Percentiles rank a stretch among this genome's conserved stretches.
phyloP scores from a whole-genome alignment of 495 filamentous ascomycete genomes.

The Physcia stellaris region DNA sequence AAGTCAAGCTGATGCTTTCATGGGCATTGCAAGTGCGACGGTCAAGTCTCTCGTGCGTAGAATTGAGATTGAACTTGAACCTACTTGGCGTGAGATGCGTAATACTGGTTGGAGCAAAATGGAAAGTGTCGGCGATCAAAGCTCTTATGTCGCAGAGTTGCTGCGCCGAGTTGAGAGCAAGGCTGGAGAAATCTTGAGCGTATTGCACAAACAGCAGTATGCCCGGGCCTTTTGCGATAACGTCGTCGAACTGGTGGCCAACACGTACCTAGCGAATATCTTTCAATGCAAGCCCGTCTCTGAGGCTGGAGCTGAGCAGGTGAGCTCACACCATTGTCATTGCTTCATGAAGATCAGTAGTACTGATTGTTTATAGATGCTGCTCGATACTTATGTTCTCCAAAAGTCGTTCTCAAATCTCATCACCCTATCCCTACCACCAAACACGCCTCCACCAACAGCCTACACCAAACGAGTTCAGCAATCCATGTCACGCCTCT shows the following conservation, averaged over 20 bases:
- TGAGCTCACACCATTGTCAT: too few relatives aligned
- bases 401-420: conserved; percentile 68
- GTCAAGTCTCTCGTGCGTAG: conserved; percentile 71
- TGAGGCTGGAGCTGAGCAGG: conserved; percentile 92
- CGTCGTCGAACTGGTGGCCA: conserved; percentile 71
- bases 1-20: conserved; percentile 85
- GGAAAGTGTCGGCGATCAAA: conserved; percentile 91
- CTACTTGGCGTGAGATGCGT: conserved; percentile 91
- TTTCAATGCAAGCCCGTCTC: conserved; percentile 82
- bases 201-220: conserved; percentile 87
- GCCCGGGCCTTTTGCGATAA: conserved; percentile 91
- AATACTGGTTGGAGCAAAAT: conserved; percentile 92
- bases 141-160: conserved; percentile 76
- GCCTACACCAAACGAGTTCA: conserved; percentile 81
- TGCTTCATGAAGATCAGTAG: too few relatives aligned
- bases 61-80: conserved; percentile 69
- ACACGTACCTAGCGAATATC: conserved; percentile 65
- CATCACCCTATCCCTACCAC: conserved; percentile 35
- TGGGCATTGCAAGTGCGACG: conserved; percentile 83
- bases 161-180: conserved; percentile 55
- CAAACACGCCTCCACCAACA: conserved; percentile 35
- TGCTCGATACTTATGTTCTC: conserved; percentile 84
- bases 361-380: conserved; percentile 68
- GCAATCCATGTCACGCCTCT: conserved; percentile 69
- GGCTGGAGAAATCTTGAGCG: conserved; percentile 54